Percentiles rank a stretch among this genome's conserved stretches.
phyloP scores from a whole-genome alignment of 2,329 filamentous ascomycete genomes.

The Phoma sp. region DNA sequence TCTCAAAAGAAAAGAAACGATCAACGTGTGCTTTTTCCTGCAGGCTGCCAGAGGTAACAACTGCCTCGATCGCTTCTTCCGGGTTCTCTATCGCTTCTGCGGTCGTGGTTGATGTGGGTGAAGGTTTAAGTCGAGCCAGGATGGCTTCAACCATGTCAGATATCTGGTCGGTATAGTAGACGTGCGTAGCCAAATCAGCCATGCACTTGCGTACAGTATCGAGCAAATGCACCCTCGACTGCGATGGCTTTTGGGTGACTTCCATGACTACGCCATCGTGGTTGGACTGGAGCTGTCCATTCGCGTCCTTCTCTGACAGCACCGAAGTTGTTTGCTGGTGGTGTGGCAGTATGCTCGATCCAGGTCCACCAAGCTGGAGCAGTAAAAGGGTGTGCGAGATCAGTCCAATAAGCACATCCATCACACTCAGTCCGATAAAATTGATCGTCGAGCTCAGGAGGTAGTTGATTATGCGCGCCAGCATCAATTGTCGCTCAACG shows the following conservation, averaged over 20 bases:
- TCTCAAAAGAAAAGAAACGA: constrained; percentile 68
- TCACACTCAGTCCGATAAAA: constrained; percentile 92
- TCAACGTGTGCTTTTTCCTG: constrained; percentile 60
- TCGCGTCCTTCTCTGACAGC: constrained; percentile 28
- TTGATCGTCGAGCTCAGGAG: constrained; percentile 88
- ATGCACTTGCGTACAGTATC: constrained; percentile 79
- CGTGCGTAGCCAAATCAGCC: constrained; percentile 88
- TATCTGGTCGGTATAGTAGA: constrained; percentile 97
- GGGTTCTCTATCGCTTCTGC: constrained; percentile 60
- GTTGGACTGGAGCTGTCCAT: constrained; percentile 24
- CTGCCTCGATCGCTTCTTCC: constrained; percentile 54
- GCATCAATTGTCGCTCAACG: constrained; percentile 73
- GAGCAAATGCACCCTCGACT: constrained; percentile 67
- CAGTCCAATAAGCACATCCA: constrained; percentile 87
- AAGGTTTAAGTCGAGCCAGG: constrained; percentile 76
- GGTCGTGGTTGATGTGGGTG: constrained; percentile 51
- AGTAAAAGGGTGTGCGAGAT: constrained; percentile 82
- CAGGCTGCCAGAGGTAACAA: constrained; percentile 55
- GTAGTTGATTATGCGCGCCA: constrained; percentile 80
- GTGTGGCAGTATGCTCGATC: constrained; percentile 46
- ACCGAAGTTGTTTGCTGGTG: constrained; percentile 45
- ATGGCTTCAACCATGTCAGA: constrained; percentile 90
- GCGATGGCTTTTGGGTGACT: constrained; percentile 56
- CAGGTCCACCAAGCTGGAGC: constrained; percentile 66
- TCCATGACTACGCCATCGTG: constrained; percentile 46